Conservation (phyloP, 176 grass and related monocot species). For the Avena insularis region DNA sequence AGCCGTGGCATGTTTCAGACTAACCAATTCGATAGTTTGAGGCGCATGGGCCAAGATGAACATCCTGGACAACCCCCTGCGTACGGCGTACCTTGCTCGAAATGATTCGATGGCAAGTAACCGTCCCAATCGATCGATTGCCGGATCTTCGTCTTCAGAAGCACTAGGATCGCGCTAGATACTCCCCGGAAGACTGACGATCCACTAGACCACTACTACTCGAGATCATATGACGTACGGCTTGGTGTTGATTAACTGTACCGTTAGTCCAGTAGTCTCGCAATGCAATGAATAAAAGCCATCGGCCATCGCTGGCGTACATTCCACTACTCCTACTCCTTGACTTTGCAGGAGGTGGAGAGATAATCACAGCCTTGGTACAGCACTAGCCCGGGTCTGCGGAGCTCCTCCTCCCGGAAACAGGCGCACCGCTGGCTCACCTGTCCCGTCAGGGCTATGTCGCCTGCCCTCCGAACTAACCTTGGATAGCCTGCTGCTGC, state of each 20-base stretch:
- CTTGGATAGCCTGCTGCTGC: slow-evolving; percentile 75
- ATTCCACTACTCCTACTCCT: neutral
- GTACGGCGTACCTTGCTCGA: neutral
- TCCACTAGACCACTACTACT: neutral
- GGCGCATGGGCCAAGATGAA: too few relatives aligned
- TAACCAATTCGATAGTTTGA: too few relatives aligned
- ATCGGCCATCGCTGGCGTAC: neutral
- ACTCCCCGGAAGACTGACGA: neutral
- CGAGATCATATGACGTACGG: neutral
- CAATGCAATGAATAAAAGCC: neutral
- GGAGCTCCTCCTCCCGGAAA: slow-evolving; percentile 76
- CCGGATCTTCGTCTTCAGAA: slow-evolving; percentile 47
- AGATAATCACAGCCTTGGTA: slow-evolving; percentile 74
- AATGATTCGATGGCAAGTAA: slow-evolving; percentile 31
- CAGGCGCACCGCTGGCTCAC: slow-evolving; percentile 88
- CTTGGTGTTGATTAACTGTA: slow-evolving; percentile 1
- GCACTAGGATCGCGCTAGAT: slow-evolving; percentile 2
- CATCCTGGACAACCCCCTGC: neutral
- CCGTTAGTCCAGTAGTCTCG: neutral
- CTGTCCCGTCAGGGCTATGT: slow-evolving; percentile 86
- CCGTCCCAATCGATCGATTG: slow-evolving; percentile 45
- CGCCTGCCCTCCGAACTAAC: slow-evolving; percentile 68
- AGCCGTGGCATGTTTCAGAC: too few relatives aligned
- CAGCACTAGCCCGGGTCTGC: slow-evolving; percentile 59
- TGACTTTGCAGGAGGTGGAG: slow-evolving; percentile 71